These are phyloP conservation scores for Cucurbita pepo DNA, from an alignment of 306 rosid genomes.

Conservation along the genomic window DNA sequence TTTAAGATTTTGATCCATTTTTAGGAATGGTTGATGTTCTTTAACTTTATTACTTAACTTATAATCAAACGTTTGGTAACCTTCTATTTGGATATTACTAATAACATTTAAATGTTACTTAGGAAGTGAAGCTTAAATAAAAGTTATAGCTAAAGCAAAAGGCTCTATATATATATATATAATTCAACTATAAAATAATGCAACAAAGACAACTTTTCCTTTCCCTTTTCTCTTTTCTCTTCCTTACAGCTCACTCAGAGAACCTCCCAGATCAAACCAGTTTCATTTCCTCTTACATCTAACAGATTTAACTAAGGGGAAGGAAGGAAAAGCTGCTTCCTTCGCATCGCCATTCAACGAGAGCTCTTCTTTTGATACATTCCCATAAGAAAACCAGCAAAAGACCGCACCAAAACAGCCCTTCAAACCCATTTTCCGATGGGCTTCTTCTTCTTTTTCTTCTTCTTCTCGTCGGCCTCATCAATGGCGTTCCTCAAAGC, in stretches of 20 bases:
- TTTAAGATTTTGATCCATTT: neutral
- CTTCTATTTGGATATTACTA: no score
- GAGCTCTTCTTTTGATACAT: neutral
- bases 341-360: neutral
- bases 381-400: neutral
- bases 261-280: neutral
- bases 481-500: no score
- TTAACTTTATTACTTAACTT: neutral
- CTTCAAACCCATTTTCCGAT: neutral
- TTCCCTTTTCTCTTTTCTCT: neutral
- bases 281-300: neutral
- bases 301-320: neutral
- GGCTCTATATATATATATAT: neutral
- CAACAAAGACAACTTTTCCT: neutral
- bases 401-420: neutral
- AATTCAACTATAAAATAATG: neutral
- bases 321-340: neutral
- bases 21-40: neutral
- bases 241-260: conserved; percentile 5
- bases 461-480: neutral
- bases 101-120: no score
- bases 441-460: neutral
- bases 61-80: no score
- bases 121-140: no score
- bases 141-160: no score